phyloP scores from a whole-genome alignment of 1,284 basidiomycete species.

The Farysia itapuensis region DNA sequence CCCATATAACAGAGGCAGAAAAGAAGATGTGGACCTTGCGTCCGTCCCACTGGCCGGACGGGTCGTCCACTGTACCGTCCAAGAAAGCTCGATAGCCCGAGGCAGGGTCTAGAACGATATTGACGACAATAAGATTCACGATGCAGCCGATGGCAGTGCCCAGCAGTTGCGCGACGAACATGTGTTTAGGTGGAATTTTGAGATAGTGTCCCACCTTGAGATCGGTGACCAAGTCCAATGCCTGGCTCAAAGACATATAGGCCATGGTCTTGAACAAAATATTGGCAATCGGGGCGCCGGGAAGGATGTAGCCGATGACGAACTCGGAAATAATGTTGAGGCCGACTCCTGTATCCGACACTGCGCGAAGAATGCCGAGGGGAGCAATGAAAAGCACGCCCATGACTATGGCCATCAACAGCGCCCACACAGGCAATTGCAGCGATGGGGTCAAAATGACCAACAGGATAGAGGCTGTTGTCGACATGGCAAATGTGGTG shows the following conservation, averaged over 20 bases:
- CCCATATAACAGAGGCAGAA: constrained; percentile 63
- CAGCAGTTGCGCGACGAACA: constrained; percentile 64
- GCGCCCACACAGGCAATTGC: constrained; percentile 63
- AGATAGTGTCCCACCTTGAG: constrained; percentile 62
- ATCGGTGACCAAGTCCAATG: constrained; percentile 61
- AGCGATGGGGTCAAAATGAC: constrained; percentile 62
- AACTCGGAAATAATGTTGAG: constrained; percentile 63
- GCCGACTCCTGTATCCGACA: constrained; percentile 63
- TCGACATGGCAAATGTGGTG: constrained; percentile 45
- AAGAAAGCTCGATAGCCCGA: constrained; percentile 57
- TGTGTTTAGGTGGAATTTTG: constrained; percentile 61
- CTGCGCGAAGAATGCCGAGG: constrained; percentile 63
- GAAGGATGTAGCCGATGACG: constrained; percentile 62
- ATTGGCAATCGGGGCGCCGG: constrained; percentile 63
- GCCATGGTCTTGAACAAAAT: constrained; percentile 61
- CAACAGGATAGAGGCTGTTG: constrained; percentile 60
- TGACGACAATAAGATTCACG: constrained; percentile 61
- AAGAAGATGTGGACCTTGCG: constrained; percentile 58
- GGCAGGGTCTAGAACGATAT: constrained; percentile 58
- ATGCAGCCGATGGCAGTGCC: constrained; percentile 63
- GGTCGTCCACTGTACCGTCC: constrained; percentile 62
- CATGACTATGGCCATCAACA: constrained; percentile 62
- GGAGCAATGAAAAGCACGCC: constrained; percentile 61
- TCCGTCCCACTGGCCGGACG: constrained; percentile 62
- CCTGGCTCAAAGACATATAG: constrained; percentile 61